Percentiles rank a stretch among this genome's conserved stretches.
Conservation (phyloP, 169 alveolate species). For the Cryptosporidium baileyi region DNA sequence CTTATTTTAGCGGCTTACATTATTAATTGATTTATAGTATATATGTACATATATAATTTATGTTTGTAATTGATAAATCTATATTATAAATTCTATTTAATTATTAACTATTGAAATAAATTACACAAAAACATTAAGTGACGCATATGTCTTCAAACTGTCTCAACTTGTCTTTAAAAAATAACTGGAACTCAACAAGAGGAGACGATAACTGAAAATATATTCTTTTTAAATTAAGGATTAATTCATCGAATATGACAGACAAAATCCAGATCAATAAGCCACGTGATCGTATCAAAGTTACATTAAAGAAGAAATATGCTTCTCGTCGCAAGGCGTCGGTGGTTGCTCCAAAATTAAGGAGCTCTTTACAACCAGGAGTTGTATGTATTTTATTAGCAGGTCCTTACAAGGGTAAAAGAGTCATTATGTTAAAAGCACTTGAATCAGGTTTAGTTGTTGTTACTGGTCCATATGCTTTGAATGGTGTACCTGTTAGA, state of each 20-base stretch:
- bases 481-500: conserved; percentile 97
- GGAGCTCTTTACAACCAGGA: conserved; percentile 89
- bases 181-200: neutral
- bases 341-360: conserved; percentile 75
- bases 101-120: too few species aligned
- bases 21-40: too few species aligned
- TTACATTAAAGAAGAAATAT: conserved; percentile 31
- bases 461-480: conserved; percentile 95
- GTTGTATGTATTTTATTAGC: conserved; percentile 92
- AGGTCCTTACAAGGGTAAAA: conserved; percentile 96
- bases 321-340: conserved; percentile 68
- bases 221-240: conserved; percentile 2
- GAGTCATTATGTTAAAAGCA: conserved; percentile 95
- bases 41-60: too few species aligned
- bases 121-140: too few species aligned
- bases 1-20: too few species aligned
- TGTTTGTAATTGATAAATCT: too few species aligned
- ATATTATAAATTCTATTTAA: too few species aligned
- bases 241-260: conserved; percentile 1
- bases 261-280: conserved; percentile 36
- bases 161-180: conserved; percentile 52
- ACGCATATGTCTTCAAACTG: conserved; percentile 49
- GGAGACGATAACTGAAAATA: neutral
- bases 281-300: conserved; percentile 53
- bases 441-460: conserved; percentile 90